Evolutionary conservation across 2,329 filamentous ascomycete species (phyloP).

Genomic region (Epichloe festucae): DNA sequence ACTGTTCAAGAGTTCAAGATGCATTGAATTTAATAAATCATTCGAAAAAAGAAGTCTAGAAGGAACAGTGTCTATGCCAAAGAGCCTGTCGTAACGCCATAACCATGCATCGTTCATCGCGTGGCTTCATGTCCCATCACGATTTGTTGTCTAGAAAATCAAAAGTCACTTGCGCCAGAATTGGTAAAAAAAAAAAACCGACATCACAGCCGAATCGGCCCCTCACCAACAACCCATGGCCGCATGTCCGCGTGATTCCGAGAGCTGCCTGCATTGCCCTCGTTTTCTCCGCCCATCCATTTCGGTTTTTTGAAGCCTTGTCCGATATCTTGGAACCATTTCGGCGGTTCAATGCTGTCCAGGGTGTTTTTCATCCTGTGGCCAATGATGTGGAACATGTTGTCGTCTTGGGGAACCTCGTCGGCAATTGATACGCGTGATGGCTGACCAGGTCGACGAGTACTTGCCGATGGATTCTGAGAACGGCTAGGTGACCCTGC

Average conservation of each 20-base stretch:
- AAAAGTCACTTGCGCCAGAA: no score
- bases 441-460: slow-evolving; percentile 17
- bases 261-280: slow-evolving; percentile 18
- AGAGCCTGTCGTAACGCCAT: not conserved
- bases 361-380: slow-evolving; percentile 87
- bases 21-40: not conserved
- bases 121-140: no score
- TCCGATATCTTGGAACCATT: slow-evolving; percentile 65
- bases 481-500: slow-evolving; percentile 25
- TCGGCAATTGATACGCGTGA: slow-evolving; percentile 14
- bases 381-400: slow-evolving; percentile 71
- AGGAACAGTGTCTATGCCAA: not conserved
- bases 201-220: slow-evolving; percentile 10
- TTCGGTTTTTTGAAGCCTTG: slow-evolving; percentile 62
- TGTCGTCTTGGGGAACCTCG: slow-evolving; percentile 56
- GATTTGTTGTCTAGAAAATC: not conserved
- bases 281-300: slow-evolving; percentile 60
- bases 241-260: slow-evolving; percentile 31
- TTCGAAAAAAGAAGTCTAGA: not conserved
- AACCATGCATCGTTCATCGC: not conserved
- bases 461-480: slow-evolving; percentile 22
- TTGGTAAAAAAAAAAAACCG: not conserved
- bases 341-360: slow-evolving; percentile 67
- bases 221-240: slow-evolving; percentile 43
- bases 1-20: not conserved